A percentile compares a stretch with the other conserved stretches of the same genome.
These are phyloP conservation scores for Paraconiothyrium brasiliense DNA, from an alignment of 2,329 filamentous ascomycete genomes.

Conservation along the genomic window DNA sequence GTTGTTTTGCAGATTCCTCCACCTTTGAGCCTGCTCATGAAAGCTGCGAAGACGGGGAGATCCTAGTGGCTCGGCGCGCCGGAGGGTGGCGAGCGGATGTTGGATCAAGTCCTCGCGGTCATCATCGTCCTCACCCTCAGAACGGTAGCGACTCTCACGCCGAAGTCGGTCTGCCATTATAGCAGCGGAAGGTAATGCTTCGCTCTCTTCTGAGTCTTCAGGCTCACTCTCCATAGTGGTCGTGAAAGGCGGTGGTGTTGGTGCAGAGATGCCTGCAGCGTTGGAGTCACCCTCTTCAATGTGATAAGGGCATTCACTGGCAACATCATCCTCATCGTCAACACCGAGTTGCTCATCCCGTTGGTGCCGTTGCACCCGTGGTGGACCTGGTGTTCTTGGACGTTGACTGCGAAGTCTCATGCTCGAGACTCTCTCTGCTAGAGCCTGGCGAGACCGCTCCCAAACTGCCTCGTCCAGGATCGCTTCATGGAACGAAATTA, in stretches of 20 bases:
- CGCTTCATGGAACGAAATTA: constrained; percentile 46
- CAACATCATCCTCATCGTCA: constrained; percentile 32
- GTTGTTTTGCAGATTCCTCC: background rate
- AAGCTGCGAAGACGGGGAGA: constrained; percentile 12
- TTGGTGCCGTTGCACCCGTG: constrained; percentile 10
- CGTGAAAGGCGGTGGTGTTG: constrained; percentile 52
- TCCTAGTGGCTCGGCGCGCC: constrained; percentile 35
- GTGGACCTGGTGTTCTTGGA: constrained; percentile 13
- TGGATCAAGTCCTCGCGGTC: constrained; percentile 43
- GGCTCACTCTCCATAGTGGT: constrained; percentile 50
- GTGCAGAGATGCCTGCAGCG: constrained; percentile 43
- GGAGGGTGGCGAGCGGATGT: constrained; percentile 32
- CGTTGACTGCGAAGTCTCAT: constrained; percentile 32
- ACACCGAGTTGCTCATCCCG: constrained; percentile 17
- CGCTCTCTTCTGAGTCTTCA: constrained; percentile 46
- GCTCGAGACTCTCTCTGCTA: constrained; percentile 40
- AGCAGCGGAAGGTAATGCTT: constrained; percentile 49
- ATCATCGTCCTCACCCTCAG: constrained; percentile 50
- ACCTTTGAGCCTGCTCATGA: constrained; percentile 6
- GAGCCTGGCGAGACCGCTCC: constrained; percentile 39
- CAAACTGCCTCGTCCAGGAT: constrained; percentile 46
- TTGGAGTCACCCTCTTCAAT: constrained; percentile 30
- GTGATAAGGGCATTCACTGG: constrained; percentile 44
- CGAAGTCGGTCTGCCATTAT: constrained; percentile 52
- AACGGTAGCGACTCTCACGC: constrained; percentile 50